phyloP scores from a whole-genome alignment of 225 moss, liverwort and hornwort genomes.

The Pseudoscleropodium purum region DNA sequence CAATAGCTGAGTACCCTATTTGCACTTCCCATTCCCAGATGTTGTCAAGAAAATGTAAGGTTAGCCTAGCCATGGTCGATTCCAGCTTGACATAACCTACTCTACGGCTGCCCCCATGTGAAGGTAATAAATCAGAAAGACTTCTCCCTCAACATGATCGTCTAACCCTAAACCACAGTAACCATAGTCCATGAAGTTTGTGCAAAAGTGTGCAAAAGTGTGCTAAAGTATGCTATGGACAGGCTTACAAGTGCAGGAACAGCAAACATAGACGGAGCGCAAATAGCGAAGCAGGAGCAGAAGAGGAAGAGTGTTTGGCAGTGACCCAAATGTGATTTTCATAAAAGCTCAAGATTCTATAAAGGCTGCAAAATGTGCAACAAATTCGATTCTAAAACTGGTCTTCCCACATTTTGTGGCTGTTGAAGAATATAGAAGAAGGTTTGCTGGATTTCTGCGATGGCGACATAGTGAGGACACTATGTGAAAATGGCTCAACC shows the following conservation, averaged over 20 bases:
- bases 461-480: background rate
- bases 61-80: background rate
- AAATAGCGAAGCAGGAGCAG: background rate
- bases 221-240: background rate
- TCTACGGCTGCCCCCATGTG: background rate
- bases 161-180: background rate
- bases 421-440: background rate
- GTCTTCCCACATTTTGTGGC: background rate
- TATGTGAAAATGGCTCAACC: background rate
- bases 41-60: background rate
- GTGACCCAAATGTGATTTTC: background rate
- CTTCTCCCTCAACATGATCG: background rate
- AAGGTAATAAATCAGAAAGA: background rate
- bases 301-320: background rate
- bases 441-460: background rate
- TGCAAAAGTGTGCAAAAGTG: background rate
- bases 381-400: background rate
- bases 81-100: background rate
- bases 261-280: background rate
- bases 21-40: background rate
- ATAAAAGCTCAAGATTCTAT: background rate
- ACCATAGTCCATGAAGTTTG: background rate
- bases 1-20: background rate
- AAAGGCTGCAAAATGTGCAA: background rate
- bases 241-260: background rate